A percentile compares a stretch with the other conserved stretches of the same genome.
phyloP scores from a whole-genome alignment of 163 green algal genomes.

The Scenedesmus sp. region DNA sequence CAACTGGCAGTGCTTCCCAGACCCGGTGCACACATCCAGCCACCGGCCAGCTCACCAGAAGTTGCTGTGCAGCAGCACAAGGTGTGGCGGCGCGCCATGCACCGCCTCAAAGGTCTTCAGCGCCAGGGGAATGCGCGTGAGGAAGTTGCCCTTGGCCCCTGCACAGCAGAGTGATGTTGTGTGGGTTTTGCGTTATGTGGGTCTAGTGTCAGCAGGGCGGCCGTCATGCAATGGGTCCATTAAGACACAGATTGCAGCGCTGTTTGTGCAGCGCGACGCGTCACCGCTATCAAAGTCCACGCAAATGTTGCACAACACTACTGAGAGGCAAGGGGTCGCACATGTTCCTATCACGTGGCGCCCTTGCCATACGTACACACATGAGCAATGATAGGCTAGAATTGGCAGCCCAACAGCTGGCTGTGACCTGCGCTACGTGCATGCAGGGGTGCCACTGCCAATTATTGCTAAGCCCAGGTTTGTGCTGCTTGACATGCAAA shows the following conservation, averaged over 20 bases:
- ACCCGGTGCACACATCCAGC: not conserved
- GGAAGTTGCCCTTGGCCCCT: slow-evolving; percentile 26
- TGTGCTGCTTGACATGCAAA: not conserved
- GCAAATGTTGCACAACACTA: too few relatives aligned
- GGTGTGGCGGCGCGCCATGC: not conserved
- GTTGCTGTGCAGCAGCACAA: slow-evolving; percentile 29
- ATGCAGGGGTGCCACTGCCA: too few relatives aligned
- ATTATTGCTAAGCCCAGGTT: too few relatives aligned
- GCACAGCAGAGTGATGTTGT: not conserved
- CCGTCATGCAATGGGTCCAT: too few relatives aligned
- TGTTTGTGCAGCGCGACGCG: not conserved
- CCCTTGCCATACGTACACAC: too few relatives aligned
- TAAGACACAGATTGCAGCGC: not conserved
- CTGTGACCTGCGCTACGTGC: too few relatives aligned
- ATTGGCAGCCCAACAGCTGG: too few relatives aligned
- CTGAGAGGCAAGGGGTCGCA: too few relatives aligned
- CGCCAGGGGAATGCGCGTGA: not conserved
- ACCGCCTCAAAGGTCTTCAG: not conserved
- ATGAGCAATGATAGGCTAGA: too few relatives aligned
- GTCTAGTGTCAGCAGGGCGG: too few relatives aligned
- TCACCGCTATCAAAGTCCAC: not conserved
- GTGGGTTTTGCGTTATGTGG: too few relatives aligned
- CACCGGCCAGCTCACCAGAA: not conserved
- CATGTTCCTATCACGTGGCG: too few relatives aligned
- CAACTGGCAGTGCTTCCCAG: not conserved